Evolutionary conservation across 345 rosid species (phyloP).

Genomic region (Fremontodendron californicum): DNA sequence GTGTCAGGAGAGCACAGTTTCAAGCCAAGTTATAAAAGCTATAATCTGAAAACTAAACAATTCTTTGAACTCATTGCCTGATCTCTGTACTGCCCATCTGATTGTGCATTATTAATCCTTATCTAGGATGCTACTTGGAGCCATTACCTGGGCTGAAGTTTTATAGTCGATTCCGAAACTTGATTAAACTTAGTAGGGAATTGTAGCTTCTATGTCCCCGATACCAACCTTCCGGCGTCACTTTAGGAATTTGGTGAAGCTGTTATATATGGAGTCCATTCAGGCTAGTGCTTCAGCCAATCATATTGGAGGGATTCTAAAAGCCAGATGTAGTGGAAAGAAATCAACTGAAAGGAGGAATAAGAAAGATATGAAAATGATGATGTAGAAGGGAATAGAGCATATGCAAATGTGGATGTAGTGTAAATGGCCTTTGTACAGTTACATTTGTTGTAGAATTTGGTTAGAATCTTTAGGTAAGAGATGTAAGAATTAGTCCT

Average conservation of each 20-base stretch:
- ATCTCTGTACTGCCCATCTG: neutral
- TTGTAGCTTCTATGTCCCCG: conserved; percentile 65
- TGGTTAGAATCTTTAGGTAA: neutral
- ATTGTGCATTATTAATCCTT: neutral
- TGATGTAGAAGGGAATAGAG: too few relatives aligned
- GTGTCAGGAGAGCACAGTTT: conserved; percentile 65
- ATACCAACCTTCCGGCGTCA: conserved; percentile 69
- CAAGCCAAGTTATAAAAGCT: conserved; percentile 65
- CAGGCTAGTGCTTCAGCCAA: conserved; percentile 40
- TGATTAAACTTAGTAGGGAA: conserved; percentile 30
- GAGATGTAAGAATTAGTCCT: neutral
- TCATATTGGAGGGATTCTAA: conserved; percentile 37
- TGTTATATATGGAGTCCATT: conserved; percentile 52
- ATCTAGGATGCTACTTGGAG: neutral
- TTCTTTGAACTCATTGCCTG: neutral
- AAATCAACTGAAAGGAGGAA: conserved; percentile 5
- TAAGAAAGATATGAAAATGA: conserved; percentile 17
- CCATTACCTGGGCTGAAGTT: neutral
- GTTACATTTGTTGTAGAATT: neutral
- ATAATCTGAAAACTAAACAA: too few relatives aligned
- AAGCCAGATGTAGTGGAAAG: conserved; percentile 12
- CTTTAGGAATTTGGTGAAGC: conserved; percentile 57
- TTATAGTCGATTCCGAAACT: too few relatives aligned
- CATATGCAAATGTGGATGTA: too few relatives aligned
- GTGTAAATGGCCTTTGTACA: neutral